Evolutionary conservation across 108 stramenopile genomes (phyloP), one percentile per base, ranked within the genome.

Genomic region (Nitzschia palea): DNA sequence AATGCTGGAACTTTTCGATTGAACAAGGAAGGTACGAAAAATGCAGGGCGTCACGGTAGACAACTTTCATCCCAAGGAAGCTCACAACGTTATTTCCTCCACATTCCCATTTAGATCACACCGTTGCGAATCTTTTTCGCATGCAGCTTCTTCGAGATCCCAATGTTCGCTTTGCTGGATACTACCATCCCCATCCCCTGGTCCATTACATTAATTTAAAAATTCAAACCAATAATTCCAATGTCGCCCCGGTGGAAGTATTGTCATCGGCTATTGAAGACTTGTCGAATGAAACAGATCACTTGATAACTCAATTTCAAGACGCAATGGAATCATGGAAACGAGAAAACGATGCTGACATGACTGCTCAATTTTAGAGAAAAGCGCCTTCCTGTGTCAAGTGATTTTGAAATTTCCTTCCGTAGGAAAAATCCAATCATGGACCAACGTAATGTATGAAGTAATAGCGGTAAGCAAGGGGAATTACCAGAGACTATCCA

Each of bases 1-100:
- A 96, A 97, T 57, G 94, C 96, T 0, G 98, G 98, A 27, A 97
- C 95, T 20, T 97, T 98, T 65, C 86, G 86, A 47, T 83, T 98
- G 64, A 97, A 95, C 73, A 97, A 97, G 62, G 98, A 98, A 78
- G 59, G 59, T 60, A 26, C 2, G 59, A 60, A 26, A 22, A 4
- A n/a, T n/a, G n/a, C n/a, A n/a, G n/a, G n/a, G n/a, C n/a, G n/a
- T n/a, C n/a, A n/a, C n/a, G n/a, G n/a, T n/a, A n/a, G n/a, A n/a
- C n/a, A n/a, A n/a, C n/a, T n/a, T 1, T 51, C 6, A 5, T 18
- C 18, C 5, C 50, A 51, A 23, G 10, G 50, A 10, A 20, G 37
- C 37, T 40, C 37, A 40, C 37, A 8, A 6, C 50, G n/a, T 17
- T 10, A 18, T 51, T 51, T 5, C 50, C 14, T 22, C 17, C 17